phyloP scores from a whole-genome alignment of 371 early-diverging fungal genomes.

The Mortierella sp. region DNA sequence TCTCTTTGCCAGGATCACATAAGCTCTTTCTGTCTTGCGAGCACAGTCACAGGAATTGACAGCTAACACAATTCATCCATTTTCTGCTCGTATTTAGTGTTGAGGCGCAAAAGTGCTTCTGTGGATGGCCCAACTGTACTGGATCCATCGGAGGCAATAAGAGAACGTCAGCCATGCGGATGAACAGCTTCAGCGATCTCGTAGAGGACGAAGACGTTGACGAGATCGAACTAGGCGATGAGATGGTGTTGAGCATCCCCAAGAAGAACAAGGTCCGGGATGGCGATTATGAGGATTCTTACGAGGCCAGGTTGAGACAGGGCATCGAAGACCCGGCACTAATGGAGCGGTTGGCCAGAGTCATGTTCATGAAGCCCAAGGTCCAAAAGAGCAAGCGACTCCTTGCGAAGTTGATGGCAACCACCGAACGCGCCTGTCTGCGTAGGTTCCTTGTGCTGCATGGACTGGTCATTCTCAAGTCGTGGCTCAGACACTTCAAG shows the following conservation, averaged over 20 bases:
- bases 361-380: slow-evolving; percentile 59
- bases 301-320: slow-evolving; percentile 45
- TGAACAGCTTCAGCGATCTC: slow-evolving; percentile 58
- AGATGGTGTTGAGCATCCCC: slow-evolving; percentile 36
- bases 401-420: slow-evolving; percentile 61
- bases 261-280: slow-evolving; percentile 53
- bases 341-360: slow-evolving; percentile 70
- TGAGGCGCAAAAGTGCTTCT: slow-evolving; percentile 93
- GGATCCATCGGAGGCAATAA: slow-evolving; percentile 90
- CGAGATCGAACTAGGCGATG: slow-evolving; percentile 63
- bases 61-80: neutral
- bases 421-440: slow-evolving; percentile 62
- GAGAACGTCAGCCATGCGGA: slow-evolving; percentile 55
- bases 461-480: slow-evolving; percentile 64
- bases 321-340: slow-evolving; percentile 60
- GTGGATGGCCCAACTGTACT: slow-evolving; percentile 90
- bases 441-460: slow-evolving; percentile 67
- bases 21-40: neutral
- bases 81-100: slow-evolving; percentile 63
- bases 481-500: slow-evolving; percentile 66
- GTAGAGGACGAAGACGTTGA: slow-evolving; percentile 61
- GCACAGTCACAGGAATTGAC: neutral
- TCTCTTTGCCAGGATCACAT: neutral
- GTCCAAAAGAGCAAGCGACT: slow-evolving; percentile 55
- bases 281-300: slow-evolving; percentile 59